Base-by-base conservation (phyloP, 192 early-diverging fungal genomes). In the Mortierella antarctica region DNA sequence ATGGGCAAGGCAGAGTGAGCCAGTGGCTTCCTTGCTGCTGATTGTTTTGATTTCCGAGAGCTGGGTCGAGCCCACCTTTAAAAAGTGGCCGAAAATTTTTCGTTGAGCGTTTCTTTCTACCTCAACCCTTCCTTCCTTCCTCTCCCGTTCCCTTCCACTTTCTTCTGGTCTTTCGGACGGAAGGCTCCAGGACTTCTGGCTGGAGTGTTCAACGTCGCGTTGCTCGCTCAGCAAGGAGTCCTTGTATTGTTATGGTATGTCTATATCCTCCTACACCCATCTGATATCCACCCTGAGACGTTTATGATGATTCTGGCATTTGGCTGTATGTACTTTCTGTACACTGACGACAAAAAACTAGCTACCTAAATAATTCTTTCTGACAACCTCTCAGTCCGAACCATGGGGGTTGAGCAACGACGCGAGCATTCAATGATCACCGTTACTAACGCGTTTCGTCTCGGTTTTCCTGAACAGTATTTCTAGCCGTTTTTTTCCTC, bases 241-340 rank as follows among this genome's bases (percentile, higher is more conserved):
- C 20, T 6, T 40, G 10, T 18, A 11, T 17, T 23, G 23, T 56
- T 57, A n/a, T 12, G 1, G 7, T 46, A 31, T 4, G 10, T 57
- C 31, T 31, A 31, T 3, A 31, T 31, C 50, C 50, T n/a, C 50
- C 54, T n/a, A n/a, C n/a, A 20, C 21, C 20, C 54, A 20, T 55
- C 2, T 55, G 54, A 21, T 55, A 55, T 55, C n/a, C 41, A 40
- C 1, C 31, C 8, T 57, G 31, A 5, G 18, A 20, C 53, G 6
- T 45, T 49, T 57, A 71, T 80, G 76, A 80, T 80, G 77, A 80
- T 67, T 68, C 77, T 72, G 77, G 77, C 77, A 80, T 80, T 80
- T 80, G 77, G 77, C 77, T 80, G 77, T 80, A 80, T 69, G 65
- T 58, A 41, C 77, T 63, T 80, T 80, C 70, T 80, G 77, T 17